phyloP scores from a whole-genome alignment of 1,284 basidiomycete genomes.

The Apiotrichum akiyoshidainum region DNA sequence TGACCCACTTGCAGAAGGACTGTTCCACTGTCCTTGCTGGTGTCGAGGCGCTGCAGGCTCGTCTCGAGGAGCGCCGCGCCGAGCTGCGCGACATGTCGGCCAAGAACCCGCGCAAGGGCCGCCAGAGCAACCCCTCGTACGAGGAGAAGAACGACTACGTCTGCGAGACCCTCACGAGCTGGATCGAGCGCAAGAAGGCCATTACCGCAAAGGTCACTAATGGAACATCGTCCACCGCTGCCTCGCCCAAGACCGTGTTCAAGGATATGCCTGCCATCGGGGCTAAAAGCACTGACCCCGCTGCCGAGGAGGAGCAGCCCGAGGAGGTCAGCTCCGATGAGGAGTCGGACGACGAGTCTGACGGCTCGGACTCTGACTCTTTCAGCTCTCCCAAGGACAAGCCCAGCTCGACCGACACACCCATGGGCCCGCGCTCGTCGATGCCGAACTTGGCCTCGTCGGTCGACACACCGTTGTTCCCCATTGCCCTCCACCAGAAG shows the following conservation, averaged over 20 bases:
- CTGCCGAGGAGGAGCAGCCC: background rate
- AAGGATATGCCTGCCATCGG: background rate
- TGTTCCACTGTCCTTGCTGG: slow-evolving; percentile 34
- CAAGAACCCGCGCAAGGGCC: background rate
- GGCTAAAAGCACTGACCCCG: background rate
- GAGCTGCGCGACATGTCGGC: background rate
- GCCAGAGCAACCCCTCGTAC: background rate
- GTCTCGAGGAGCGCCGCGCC: slow-evolving; percentile 17
- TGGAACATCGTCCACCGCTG: background rate
- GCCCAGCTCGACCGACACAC: background rate
- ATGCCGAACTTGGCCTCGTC: background rate
- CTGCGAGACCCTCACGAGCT: slow-evolving; percentile 28
- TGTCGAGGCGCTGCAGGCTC: slow-evolving; percentile 17
- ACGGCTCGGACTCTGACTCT: background rate
- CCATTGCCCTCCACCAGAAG: slow-evolving; percentile 30
- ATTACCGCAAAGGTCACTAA: too few relatives aligned
- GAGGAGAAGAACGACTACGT: slow-evolving; percentile 12
- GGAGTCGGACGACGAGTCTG: background rate
- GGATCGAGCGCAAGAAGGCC: slow-evolving; percentile 18
- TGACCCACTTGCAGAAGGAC: slow-evolving; percentile 29
- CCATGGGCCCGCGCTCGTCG: background rate
- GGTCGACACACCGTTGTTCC: slow-evolving; percentile 13
- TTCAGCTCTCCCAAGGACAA: background rate
- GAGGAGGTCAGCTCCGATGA: background rate
- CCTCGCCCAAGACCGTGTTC: background rate